A percentile compares a stretch with the other conserved stretches of the same genome.
These are phyloP conservation scores for Amanita brunnescens DNA, from an alignment of 768 basidiomycete species.

Conservation along the genomic window DNA sequence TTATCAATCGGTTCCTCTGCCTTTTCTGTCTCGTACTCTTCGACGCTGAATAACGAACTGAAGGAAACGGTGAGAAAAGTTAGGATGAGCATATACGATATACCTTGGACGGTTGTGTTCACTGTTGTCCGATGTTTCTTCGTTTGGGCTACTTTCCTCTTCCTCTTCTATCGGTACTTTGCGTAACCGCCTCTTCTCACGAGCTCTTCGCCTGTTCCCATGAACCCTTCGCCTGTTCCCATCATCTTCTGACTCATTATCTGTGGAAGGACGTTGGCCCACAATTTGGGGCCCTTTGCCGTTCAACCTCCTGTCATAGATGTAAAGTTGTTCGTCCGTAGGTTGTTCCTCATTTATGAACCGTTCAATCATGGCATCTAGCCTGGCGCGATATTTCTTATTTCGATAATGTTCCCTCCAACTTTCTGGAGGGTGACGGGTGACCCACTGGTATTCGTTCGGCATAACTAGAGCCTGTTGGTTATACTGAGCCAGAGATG, in stretches of 20 bases:
- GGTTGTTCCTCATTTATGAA: conserved; percentile 19
- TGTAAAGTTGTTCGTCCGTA: conserved; percentile 18
- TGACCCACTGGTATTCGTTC: conserved; percentile 27
- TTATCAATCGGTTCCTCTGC: background rate
- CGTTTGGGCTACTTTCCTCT: background rate
- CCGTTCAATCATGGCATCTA: conserved; percentile 27
- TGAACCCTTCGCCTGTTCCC: background rate
- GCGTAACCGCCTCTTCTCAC: background rate
- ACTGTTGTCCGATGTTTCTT: too few species aligned
- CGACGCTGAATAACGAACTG: background rate
- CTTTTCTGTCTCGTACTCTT: background rate
- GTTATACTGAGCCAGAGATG: conserved; percentile 4
- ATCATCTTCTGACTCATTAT: background rate
- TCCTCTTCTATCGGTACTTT: background rate
- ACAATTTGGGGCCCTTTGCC: background rate
- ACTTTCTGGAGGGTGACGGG: conserved; percentile 34
- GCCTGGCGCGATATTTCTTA: conserved; percentile 13
- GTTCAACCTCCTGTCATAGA: conserved; percentile 15
- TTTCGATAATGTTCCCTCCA: conserved; percentile 43
- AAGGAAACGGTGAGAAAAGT: background rate
- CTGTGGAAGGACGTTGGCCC: background rate
- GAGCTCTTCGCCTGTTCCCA: background rate
- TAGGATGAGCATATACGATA: background rate
- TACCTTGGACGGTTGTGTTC: background rate
- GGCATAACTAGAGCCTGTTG: conserved; percentile 9